Base-by-base conservation (phyloP, 805 yeast genomes). In the Nakazawaea wyomingensis region DNA sequence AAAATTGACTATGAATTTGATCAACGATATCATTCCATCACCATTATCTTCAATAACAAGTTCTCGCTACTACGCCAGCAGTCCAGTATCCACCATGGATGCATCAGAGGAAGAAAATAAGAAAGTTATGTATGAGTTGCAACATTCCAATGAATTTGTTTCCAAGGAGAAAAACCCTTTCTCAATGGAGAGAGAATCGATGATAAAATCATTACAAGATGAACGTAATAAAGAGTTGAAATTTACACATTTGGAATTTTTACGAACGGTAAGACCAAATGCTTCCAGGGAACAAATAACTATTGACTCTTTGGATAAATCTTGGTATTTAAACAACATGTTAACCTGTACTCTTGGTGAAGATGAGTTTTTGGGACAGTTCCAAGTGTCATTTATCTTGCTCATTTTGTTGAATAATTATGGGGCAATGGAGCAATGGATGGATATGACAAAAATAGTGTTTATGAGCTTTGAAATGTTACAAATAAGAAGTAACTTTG, bases 361-460 rank as follows among this genome's bases (percentile, higher is more conserved):
- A 36, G 54, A 2, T 48, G 76, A 3, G 47, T 36, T 24, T 19
- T 16, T 79, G 4, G 77, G 78, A 2, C 88, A 84, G 51, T 53
- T 80, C 5, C 78, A 79, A 49, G 54, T 80, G 17, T 54, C 73
- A 2, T 83, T 69, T 47, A 39, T 80, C 1, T 62, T 72, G 43
- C 64, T 72, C 34, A 52, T 78, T 1, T 50, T 78, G 1, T 64
- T 82, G 48, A 85, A 82, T 13, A 85, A 82, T 55, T 73, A 74
- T 52, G 75, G 85, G 16, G 76, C 82, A 11, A 71, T 77, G 16
- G 61, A 74, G 17, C 89, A 82, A 50, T 84, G 90, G 90, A 66
- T 74, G 41, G 66, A 64, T 16, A 48, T 82, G 28, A 49, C 76
- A 10, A 69, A 68, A 37, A 53, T 82, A 9, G 21, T 73, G 3